phyloP scores from a whole-genome alignment of 1,284 basidiomycete species.

The Leccinum solheimii region DNA sequence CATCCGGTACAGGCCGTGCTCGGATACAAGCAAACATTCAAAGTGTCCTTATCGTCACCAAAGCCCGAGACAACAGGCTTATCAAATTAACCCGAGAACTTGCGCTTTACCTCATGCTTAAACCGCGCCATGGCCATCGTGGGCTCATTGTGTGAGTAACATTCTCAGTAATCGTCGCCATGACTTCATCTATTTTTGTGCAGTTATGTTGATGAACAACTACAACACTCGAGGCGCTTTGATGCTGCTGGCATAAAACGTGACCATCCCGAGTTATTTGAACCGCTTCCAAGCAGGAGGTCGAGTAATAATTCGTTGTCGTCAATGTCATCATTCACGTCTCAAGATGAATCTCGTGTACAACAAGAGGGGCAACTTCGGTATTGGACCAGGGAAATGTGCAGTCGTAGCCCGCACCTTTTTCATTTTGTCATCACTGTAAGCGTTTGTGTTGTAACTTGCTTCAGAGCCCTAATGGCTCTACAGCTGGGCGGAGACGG shows the following conservation, averaged over 20 bases:
- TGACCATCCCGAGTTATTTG: slow-evolving; percentile 88
- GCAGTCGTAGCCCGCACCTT: slow-evolving; percentile 85
- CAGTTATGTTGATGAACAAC: slow-evolving; percentile 94
- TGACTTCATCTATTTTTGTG: slow-evolving; percentile 12
- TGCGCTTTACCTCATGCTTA: slow-evolving; percentile 92
- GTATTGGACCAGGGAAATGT: slow-evolving; percentile 99
- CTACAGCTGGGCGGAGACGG: slow-evolving; percentile 92
- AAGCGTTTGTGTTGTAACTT: slow-evolving; percentile 35
- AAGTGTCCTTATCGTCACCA: slow-evolving; percentile 94
- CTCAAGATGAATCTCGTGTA: slow-evolving; percentile 40
- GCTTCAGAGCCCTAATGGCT: slow-evolving; percentile 13
- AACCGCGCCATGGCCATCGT: slow-evolving; percentile 60
- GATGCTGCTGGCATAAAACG: slow-evolving; percentile 87
- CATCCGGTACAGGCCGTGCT: slow-evolving; percentile 69
- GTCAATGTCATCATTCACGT: slow-evolving; percentile 45
- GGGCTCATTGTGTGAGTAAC: slow-evolving; percentile 74
- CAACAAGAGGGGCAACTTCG: slow-evolving; percentile 86
- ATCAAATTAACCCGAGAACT: slow-evolving; percentile 95
- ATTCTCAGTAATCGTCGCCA: slow-evolving; percentile 12
- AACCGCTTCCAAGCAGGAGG: slow-evolving; percentile 72
- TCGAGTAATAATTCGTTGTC: slow-evolving; percentile 63
- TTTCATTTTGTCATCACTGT: slow-evolving; percentile 99
- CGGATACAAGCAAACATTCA: slow-evolving; percentile 91
- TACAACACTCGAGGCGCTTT: slow-evolving; percentile 91
- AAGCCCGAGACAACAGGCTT: slow-evolving; percentile 95